phyloP scores from a whole-genome alignment of 75 land plant genomes.

The Ceratopteris richardii region DNA sequence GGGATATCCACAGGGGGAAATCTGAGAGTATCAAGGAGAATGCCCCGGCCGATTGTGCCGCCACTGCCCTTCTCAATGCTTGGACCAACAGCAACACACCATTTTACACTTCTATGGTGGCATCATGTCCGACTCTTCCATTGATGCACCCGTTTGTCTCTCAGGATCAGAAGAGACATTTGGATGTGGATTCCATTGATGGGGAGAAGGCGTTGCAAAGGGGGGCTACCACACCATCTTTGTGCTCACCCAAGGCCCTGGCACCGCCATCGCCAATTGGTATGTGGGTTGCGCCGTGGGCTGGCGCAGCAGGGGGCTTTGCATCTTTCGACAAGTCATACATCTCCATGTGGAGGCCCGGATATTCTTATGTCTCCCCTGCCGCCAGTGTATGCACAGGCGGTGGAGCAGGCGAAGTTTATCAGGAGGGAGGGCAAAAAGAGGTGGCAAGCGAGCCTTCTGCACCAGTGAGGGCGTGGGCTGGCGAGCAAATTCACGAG shows the following conservation, averaged over 20 bases:
- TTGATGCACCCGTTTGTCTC: constrained; percentile 32
- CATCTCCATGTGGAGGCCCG: constrained; percentile 55
- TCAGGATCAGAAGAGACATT: constrained; percentile 1
- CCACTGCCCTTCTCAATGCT: constrained; percentile 29
- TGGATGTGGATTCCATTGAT: background rate
- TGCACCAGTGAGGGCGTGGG: constrained; percentile 67
- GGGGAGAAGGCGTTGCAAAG: background rate
- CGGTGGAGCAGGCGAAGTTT: constrained; percentile 9
- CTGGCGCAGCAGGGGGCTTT: background rate
- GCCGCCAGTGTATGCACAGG: constrained; percentile 27
- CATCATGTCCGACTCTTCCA: constrained; percentile 63
- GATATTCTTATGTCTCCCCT: constrained; percentile 65
- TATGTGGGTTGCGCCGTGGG: constrained; percentile 1
- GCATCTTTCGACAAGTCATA: background rate
- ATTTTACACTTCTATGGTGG: constrained; percentile 16
- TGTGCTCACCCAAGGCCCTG: background rate
- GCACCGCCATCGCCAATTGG: background rate
- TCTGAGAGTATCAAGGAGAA: no score
- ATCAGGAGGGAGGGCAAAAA: constrained; percentile 18
- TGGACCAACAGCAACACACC: constrained; percentile 29
- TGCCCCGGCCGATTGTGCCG: background rate
- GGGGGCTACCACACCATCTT: background rate
- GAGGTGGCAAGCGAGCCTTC: constrained; percentile 23
- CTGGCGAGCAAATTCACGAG: constrained; percentile 74
- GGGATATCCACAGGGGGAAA: no score